Base-by-base conservation (phyloP, 106 monocot species). In the Acorus calamus region DNA sequence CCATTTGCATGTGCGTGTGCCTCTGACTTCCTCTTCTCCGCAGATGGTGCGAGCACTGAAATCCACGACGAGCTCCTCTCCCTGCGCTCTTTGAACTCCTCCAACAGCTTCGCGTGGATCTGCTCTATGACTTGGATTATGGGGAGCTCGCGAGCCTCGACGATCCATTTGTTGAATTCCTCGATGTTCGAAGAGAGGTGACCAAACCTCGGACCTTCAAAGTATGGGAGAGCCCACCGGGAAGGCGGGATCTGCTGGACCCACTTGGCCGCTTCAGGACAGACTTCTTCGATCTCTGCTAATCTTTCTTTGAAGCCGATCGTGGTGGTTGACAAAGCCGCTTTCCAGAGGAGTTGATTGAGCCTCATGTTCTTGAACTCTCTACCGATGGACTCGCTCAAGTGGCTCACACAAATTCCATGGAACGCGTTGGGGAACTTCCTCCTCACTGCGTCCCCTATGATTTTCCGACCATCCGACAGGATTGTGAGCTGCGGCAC, bases 311-410 rank as follows among this genome's bases (percentile, higher is more conserved):
- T 80, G 60, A 83, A 87, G 5, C 73, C 72, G 11, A 52, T 67
- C 7, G 66, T 55, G 11, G 87, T 87, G 51, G 70, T 60, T 2
- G 83, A 83, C 75, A 71, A 83, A 12, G 78, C 87, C 52, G 87
- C 87, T 54, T 80, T 87, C 80, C 77, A 80, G 0, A 87, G 60
- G 66, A 87, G 79, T 65, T 83, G 77, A 28, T 72, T 70, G 56
- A 87, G 66, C 64, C 80, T 87, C 3, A 78, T 60, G 57, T 87
- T 87, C 66, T 83, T 87, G 63, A 83, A 80, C 69, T 75, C 80
- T 47, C 67, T 83, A 14, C 75, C 75, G 7, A 87, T 62, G 47
- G 52, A 78, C 48, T 83, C 87, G 9, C 75, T 68, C 68, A 87
- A 47, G 72, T 83, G 59, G 0, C 63, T 68, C 73, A 83, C 49